Evolutionary conservation across 2,329 filamentous ascomycete genomes (phyloP), one percentile per base, ranked within the genome.

Genomic region (Epichloe festucae): DNA sequence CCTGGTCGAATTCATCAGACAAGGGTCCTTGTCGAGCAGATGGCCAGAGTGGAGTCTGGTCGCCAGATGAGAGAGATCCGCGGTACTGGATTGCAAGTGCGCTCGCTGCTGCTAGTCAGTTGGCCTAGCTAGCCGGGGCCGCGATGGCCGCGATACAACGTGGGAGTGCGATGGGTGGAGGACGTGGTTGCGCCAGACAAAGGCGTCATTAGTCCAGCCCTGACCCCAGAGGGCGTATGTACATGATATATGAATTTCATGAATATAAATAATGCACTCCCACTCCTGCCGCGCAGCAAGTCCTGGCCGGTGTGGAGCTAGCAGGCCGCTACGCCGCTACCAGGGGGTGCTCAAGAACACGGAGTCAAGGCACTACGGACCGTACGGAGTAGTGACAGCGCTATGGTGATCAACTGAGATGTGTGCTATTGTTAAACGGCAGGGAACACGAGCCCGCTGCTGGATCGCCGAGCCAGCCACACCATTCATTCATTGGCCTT

Each of bases 61-160:
- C 47, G 36, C 48, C 34, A 54, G 52, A 54, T 54, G 52, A 59
- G 54, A 59, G 55, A 63, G 62, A 64, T 58, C 60, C 62, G 59
- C 60, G 57, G 60, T 58, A 61, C 61, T 65, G 62, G 63, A 65
- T 64, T 65, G 62, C 56, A 59, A 57, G 58, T 41, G 27, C 27
- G 27, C 38, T 36, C 4, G n/a, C 31, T 43, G 46, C 23, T 45
- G 55, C 60, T 63, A 63, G 57, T 54, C 55, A 31, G 27, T 53
- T 50, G 56, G 51, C 54, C 50, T 31, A 12, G 21, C 47, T 36
- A 48, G 54, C 53, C 52, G 54, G 54, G 48, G 51, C 46, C 52
- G 53, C 54, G 55, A 54, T 55, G 27, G 27, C 23, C 23, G 23
- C 23, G 23, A 27, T 27, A 56, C 54, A 58, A 58, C 56, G 56